phyloP scores from a whole-genome alignment of 768 basidiomycete species.

The Clathrus columnatus region DNA sequence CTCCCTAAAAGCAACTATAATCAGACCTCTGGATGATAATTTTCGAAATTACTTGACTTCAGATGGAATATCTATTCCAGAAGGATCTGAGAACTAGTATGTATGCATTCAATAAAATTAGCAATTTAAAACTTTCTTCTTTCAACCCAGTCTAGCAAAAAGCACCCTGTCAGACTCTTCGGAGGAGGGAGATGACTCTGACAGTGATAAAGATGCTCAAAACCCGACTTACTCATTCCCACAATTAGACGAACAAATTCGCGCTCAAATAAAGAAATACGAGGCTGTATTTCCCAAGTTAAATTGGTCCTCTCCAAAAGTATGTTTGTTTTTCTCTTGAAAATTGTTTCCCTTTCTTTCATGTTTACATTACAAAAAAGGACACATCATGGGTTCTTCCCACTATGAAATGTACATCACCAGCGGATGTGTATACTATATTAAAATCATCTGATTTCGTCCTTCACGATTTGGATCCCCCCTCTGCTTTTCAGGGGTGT shows the following conservation, averaged over 20 bases:
- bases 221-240: slow-evolving; percentile 59
- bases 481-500: slow-evolving; percentile 63
- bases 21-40: slow-evolving; percentile 53
- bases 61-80: slow-evolving; percentile 80
- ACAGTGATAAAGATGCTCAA: too few relatives aligned
- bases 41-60: slow-evolving; percentile 69
- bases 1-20: slow-evolving; percentile 65
- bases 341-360: background rate
- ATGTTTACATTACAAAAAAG: slow-evolving; percentile 28
- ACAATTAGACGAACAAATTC: slow-evolving; percentile 66
- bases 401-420: slow-evolving; percentile 74
- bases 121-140: slow-evolving; percentile 9
- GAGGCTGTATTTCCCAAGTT: slow-evolving; percentile 91
- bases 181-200: slow-evolving; percentile 29
- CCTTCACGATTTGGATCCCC: slow-evolving; percentile 59
- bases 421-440: slow-evolving; percentile 84
- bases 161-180: slow-evolving; percentile 51
- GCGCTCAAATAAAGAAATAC: slow-evolving; percentile 54
- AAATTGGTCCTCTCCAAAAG: slow-evolving; percentile 93
- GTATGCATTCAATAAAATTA: slow-evolving; percentile 20
- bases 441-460: slow-evolving; percentile 92
- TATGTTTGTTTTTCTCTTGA: slow-evolving; percentile 22
- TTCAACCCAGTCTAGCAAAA: slow-evolving; percentile 34
- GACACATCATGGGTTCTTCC: slow-evolving; percentile 91
- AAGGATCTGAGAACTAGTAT: slow-evolving; percentile 71